Percentiles rank a stretch among this genome's conserved stretches.
Evolutionary conservation across 1,139 yeast genomes (phyloP).

Genomic region (Zygosaccharomyces pseudobailii): DNA sequence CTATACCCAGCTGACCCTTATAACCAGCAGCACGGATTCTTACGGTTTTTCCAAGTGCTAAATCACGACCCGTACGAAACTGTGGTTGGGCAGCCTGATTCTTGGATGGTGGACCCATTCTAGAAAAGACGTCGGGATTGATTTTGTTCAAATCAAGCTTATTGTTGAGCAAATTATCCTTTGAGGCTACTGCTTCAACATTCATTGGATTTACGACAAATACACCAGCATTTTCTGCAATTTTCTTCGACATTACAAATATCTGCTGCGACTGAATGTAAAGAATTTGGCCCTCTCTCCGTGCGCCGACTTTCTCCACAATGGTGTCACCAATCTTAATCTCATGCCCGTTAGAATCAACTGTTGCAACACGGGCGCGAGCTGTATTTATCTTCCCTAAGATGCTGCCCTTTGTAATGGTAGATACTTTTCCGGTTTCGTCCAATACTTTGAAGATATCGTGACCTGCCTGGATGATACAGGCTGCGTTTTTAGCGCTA

Average conservation of each 20-base stretch:
- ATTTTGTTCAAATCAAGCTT: slow-evolving; percentile 60
- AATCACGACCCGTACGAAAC: slow-evolving; percentile 64
- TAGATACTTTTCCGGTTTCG: slow-evolving; percentile 72
- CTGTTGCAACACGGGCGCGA: slow-evolving; percentile 73
- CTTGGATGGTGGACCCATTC: slow-evolving; percentile 44
- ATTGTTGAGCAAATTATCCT: slow-evolving; percentile 41
- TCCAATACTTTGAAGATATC: slow-evolving; percentile 81
- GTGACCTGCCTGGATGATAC: slow-evolving; percentile 84
- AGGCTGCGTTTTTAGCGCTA: slow-evolving; percentile 83
- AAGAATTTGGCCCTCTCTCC: slow-evolving; percentile 80
- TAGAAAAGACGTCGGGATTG: slow-evolving; percentile 69
- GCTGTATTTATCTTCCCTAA: slow-evolving; percentile 62
- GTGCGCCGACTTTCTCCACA: slow-evolving; percentile 71
- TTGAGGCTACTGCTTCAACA: slow-evolving; percentile 79
- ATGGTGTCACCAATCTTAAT: slow-evolving; percentile 89
- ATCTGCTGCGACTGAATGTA: slow-evolving; percentile 79
- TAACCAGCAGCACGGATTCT: slow-evolving; percentile 83
- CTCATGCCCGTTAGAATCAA: slow-evolving; percentile 81
- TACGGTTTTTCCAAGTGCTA: slow-evolving; percentile 75
- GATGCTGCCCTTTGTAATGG: slow-evolving; percentile 74
- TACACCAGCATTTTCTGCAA: slow-evolving; percentile 84
- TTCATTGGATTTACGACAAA: slow-evolving; percentile 74
- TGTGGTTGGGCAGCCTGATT: slow-evolving; percentile 44
- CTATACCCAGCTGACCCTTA: slow-evolving; percentile 91
- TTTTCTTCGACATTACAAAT: slow-evolving; percentile 74